Base-by-base conservation (phyloP, 1,284 basidiomycete genomes). In the Agroathelia rolfsii region DNA sequence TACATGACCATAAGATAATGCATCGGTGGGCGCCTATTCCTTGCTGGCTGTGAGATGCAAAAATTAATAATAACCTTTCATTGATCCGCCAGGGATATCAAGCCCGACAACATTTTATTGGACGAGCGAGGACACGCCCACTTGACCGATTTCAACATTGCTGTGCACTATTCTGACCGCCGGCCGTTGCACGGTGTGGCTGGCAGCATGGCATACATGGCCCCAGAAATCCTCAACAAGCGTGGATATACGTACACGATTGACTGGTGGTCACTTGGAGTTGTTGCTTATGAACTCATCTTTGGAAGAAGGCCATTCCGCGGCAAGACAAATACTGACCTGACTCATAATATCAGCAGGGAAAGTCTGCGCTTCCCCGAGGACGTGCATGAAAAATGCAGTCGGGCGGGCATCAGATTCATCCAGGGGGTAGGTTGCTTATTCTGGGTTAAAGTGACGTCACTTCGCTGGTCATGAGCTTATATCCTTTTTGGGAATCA, bases 181-280 rank as follows among this genome's bases (percentile, higher is more conserved):
- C 69, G 79, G 19, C 56, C 78, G 35, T 66, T 97, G 25, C 93
- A 85, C 6, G 90, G 90, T n/a, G 86, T 98, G 0, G 94, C 92
- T n/a, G 92, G 92, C 3, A 90, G 86, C 32, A 95, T 98, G 92
- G 94, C 94, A 2, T 98, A 98, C 57, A 98, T 98, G 94, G 92
- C 93, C 21, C 86, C 92, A 1, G 92, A 96, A 62, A 93, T 96
- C 36, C 67, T 96, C 21, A 59, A 69, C 21, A 84, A 83, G 53
- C 73, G 77, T 37, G 82, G 81, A 17, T 96, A 95, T 55, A 87
- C 85, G 2, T 88, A 80, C 45, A 78, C 81, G 16, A 89, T 95
- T 44, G 92, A 96, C 57, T 95, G 88, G 84, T 96, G 92, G 92
- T 93, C 88, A 12, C 71, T 96, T 2, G 92, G 92, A 17, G 85